A percentile compares a stretch with the other conserved stretches of the same genome.
Evolutionary conservation across 1,284 basidiomycete species (phyloP).

Genomic region (Pseudozyma thailandica): DNA sequence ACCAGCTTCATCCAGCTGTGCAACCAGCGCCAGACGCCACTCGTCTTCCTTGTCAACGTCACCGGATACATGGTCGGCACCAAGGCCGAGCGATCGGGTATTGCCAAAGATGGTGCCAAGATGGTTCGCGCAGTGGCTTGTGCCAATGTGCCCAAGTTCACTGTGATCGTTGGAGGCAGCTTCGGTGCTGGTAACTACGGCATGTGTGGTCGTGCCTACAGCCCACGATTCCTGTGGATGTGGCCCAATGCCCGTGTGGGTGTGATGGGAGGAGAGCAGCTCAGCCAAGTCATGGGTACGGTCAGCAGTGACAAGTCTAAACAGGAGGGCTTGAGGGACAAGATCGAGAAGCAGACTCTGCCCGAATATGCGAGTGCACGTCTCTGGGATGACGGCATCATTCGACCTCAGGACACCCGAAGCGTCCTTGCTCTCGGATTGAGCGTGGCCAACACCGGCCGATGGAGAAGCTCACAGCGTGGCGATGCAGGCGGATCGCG

Average conservation of each 20-base stretch:
- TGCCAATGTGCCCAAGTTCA: constrained; percentile 92
- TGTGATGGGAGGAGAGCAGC: constrained; percentile 95
- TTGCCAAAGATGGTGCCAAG: constrained; percentile 96
- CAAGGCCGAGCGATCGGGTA: constrained; percentile 91
- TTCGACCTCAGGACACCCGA: constrained; percentile 88
- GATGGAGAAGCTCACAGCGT: constrained; percentile 53
- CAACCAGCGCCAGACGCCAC: constrained; percentile 86
- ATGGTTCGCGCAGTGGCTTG: constrained; percentile 97
- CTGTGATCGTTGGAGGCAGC: constrained; percentile 91
- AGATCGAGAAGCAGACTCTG: constrained; percentile 87
- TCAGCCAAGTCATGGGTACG: constrained; percentile 89
- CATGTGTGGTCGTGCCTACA: constrained; percentile 74
- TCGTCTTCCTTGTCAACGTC: constrained; percentile 93
- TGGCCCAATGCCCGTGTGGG: constrained; percentile 96
- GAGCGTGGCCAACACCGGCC: constrained; percentile 73
- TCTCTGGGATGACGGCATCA: constrained; percentile 94
- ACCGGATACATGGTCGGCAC: constrained; percentile 92
- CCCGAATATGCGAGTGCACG: constrained; percentile 87
- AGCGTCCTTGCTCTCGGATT: constrained; percentile 86
- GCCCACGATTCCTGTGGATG: constrained; percentile 94
- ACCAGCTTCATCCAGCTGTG: constrained; percentile 95
- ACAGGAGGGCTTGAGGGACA: constrained; percentile 74
- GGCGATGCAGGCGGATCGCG: constrained; percentile 36
- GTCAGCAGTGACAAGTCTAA: constrained; percentile 73
- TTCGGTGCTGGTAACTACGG: constrained; percentile 92